Evolutionary conservation across 2,329 filamentous ascomycete genomes (phyloP).

Genomic region (Tolypocladium amazonense): DNA sequence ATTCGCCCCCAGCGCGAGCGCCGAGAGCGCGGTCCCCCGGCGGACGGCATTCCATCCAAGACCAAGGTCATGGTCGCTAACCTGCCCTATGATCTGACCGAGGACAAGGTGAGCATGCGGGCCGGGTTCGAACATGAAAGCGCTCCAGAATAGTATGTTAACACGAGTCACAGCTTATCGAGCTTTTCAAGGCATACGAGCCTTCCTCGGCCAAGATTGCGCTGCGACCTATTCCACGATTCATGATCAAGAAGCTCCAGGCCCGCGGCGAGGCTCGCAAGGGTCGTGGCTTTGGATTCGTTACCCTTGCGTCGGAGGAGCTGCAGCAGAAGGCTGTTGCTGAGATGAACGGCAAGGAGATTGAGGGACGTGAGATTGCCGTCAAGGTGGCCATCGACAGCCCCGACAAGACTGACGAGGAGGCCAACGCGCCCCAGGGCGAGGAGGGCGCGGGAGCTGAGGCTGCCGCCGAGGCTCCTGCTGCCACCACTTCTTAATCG

Average conservation of each 20-base stretch:
- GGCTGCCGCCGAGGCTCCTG: conserved; percentile 13
- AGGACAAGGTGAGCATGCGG: conserved; percentile 73
- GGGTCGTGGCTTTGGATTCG: conserved; percentile 97
- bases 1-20: conserved; percentile 48
- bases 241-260: conserved; percentile 99
- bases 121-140: not conserved
- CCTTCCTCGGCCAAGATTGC: conserved; percentile 96
- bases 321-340: conserved; percentile 91
- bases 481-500: conserved; percentile 21
- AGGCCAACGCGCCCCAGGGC: conserved; percentile 50
- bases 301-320: conserved; percentile 90
- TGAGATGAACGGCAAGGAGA: conserved; percentile 99
- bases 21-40: conserved; percentile 83
- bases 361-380: conserved; percentile 96
- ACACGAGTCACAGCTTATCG: conserved; percentile 62
- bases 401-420: conserved; percentile 90
- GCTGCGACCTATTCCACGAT: conserved; percentile 93
- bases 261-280: conserved; percentile 96
- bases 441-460: conserved; percentile 32
- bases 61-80: conserved; percentile 99
- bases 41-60: conserved; percentile 96
- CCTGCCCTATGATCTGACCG: conserved; percentile 93
- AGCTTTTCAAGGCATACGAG: conserved; percentile 88
- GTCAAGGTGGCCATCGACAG: conserved; percentile 99
- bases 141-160: not conserved